phyloP scores from a whole-genome alignment of 352 stramenopile genomes.

The Halophytophthora polymorphica region DNA sequence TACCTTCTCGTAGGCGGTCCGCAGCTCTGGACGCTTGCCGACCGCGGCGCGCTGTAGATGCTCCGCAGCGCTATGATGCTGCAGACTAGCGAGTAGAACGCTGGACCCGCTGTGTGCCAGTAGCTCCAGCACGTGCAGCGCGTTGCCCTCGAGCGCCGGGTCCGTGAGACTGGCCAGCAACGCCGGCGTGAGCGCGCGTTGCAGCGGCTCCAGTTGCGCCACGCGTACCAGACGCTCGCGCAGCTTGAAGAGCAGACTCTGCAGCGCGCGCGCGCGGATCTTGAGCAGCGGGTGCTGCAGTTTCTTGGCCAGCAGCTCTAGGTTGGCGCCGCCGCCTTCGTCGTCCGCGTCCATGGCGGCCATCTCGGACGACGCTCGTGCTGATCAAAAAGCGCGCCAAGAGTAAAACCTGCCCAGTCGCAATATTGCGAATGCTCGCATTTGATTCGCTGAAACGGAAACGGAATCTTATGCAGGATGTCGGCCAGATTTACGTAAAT shows the following conservation, averaged over 20 bases:
- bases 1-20: slow-evolving; percentile 45
- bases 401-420: no score
- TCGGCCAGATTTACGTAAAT: no score
- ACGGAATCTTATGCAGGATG: no score
- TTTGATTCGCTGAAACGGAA: no score
- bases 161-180: slow-evolving; percentile 42
- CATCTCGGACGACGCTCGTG: neutral
- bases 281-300: slow-evolving; percentile 56
- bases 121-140: slow-evolving; percentile 54
- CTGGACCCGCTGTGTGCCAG: slow-evolving; percentile 28
- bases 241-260: slow-evolving; percentile 65
- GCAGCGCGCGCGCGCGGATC: slow-evolving; percentile 58
- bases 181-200: slow-evolving; percentile 26
- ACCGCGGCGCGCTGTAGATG: slow-evolving; percentile 36
- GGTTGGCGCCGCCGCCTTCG: neutral
- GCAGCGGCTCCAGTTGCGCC: slow-evolving; percentile 26
- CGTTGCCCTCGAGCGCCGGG: slow-evolving; percentile 37
- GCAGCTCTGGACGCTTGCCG: slow-evolving; percentile 28
- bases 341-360: neutral
- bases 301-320: slow-evolving; percentile 50
- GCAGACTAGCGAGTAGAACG: slow-evolving; percentile 31
- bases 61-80: slow-evolving; percentile 28
- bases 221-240: slow-evolving; percentile 46
- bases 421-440: no score
- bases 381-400: neutral